Evolutionary conservation across 2,329 filamentous ascomycete genomes (phyloP).

Genomic region (Fusarium begoniae): DNA sequence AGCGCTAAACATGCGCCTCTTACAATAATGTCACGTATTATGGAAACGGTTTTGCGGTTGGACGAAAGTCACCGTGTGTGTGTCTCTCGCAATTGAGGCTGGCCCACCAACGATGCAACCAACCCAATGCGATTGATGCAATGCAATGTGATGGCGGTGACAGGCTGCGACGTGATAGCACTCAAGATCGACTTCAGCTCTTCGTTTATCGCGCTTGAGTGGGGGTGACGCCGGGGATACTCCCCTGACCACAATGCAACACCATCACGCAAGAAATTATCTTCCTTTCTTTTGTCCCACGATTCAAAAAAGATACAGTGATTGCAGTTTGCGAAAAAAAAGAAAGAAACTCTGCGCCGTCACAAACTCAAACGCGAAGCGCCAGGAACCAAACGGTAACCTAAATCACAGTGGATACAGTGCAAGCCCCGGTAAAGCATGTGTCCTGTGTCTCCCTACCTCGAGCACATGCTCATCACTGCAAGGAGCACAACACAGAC

Average conservation of each 20-base stretch:
- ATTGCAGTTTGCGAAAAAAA: neutral
- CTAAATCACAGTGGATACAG: slow-evolving; percentile 3
- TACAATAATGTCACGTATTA: neutral
- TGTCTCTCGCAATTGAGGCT: slow-evolving; percentile 2
- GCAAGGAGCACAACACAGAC: slow-evolving; percentile 3
- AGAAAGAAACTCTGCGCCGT: neutral
- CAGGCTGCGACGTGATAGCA: neutral
- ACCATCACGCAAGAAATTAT: neutral
- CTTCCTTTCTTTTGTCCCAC: neutral
- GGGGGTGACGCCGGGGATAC: slow-evolving; percentile 3
- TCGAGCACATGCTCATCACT: neutral
- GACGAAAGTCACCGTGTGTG: neutral
- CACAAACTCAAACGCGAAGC: neutral
- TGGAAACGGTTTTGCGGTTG: neutral
- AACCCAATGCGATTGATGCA: neutral
- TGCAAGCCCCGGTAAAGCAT: neutral
- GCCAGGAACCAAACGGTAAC: slow-evolving; percentile 16
- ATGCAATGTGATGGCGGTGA: neutral
- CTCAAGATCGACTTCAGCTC: slow-evolving; percentile 12
- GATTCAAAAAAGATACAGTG: neutral
- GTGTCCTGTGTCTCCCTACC: neutral
- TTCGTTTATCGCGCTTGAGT: slow-evolving; percentile 18
- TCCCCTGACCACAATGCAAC: slow-evolving; percentile 2
- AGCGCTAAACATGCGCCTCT: neutral
- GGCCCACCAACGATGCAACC: neutral